phyloP scores from a whole-genome alignment of 305 asterid species.

The Fraxinus albicans region DNA sequence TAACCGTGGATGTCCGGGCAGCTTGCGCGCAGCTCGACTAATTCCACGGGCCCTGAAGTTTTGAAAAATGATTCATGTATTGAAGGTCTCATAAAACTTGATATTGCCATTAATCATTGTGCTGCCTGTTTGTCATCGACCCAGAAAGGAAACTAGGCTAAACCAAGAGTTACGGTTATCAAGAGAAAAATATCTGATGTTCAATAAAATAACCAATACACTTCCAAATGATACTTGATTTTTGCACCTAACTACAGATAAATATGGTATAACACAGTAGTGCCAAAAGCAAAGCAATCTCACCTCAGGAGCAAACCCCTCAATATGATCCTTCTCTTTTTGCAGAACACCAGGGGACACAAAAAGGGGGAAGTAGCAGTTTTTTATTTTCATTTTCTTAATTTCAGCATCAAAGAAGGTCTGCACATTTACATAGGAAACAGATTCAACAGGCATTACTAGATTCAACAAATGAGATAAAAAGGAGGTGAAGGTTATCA shows the following conservation, averaged over 20 bases:
- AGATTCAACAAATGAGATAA: constrained; percentile 4
- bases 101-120: not conserved
- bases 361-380: constrained; percentile 88
- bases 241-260: not conserved
- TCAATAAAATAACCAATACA: constrained; percentile 2
- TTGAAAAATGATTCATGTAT: not conserved
- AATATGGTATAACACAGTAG: constrained; percentile 1
- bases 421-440: constrained; percentile 39
- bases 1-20: no score
- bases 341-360: constrained; percentile 76
- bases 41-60: not conserved
- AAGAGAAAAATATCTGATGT: not conserved
- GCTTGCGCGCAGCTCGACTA: no score
- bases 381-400: constrained; percentile 91
- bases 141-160: not conserved
- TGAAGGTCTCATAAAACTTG: not conserved
- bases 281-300: constrained; percentile 29
- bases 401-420: constrained; percentile 83
- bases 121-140: not conserved
- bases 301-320: constrained; percentile 99
- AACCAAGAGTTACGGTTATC: constrained; percentile 5
- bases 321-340: constrained; percentile 93
- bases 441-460: not conserved
- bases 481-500: constrained; percentile 2
- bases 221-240: not conserved